phyloP scores from a whole-genome alignment of 2,329 filamentous ascomycete genomes.

The Scleromitrula shiraiana region DNA sequence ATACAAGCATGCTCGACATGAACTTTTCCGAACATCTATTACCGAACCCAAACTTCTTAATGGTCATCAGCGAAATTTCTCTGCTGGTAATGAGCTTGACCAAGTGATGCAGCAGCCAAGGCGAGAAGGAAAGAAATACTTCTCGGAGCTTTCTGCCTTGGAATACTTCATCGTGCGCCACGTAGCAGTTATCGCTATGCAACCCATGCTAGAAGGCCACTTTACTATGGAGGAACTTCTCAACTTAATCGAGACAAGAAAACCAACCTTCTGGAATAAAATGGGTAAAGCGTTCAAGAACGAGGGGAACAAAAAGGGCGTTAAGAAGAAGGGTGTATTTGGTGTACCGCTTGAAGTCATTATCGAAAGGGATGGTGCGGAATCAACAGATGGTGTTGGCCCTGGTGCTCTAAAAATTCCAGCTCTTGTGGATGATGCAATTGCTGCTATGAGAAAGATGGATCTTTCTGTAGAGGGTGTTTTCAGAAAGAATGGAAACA shows the following conservation, averaged over 20 bases:
- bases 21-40: conserved; percentile 49
- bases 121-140: conserved; percentile 66
- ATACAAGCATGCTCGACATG: conserved; percentile 66
- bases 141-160: conserved; percentile 87
- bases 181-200: conserved; percentile 89
- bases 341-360: conserved; percentile 82
- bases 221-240: conserved; percentile 93
- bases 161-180: conserved; percentile 98
- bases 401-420: conserved; percentile 86
- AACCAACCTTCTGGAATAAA: conserved; percentile 96
- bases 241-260: conserved; percentile 84
- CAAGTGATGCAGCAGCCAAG: conserved; percentile 34
- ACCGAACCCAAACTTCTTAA: conserved; percentile 58
- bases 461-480: conserved; percentile 98
- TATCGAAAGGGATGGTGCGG: conserved; percentile 86
- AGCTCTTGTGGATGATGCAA: conserved; percentile 87
- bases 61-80: conserved; percentile 61
- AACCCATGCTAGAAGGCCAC: conserved; percentile 79
- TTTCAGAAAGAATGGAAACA: conserved; percentile 98
- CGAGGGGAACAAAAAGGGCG: conserved; percentile 58
- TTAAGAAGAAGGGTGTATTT: conserved; percentile 91
- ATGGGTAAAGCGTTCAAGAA: conserved; percentile 95
- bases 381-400: conserved; percentile 95
- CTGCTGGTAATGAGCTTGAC: conserved; percentile 47
- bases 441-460: conserved; percentile 95